These are phyloP conservation scores for Fraxinus sp. DNA, from an alignment of 305 asterid species.

Conservation along the genomic window DNA sequence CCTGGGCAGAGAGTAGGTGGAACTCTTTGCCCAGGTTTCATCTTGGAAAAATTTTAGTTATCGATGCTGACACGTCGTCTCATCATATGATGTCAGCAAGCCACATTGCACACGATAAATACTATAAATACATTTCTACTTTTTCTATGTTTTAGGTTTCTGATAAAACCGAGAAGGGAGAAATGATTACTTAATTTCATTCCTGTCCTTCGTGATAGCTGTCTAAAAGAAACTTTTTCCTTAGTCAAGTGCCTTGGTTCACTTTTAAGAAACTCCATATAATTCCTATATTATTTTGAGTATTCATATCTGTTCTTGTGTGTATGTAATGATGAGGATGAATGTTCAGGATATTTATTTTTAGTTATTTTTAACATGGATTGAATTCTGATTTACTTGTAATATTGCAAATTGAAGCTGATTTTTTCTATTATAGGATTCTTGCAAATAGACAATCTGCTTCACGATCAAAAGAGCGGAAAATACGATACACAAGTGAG, in stretches of 20 bases:
- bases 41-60: not conserved
- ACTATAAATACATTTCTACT: not conserved
- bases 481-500: slow-evolving; percentile 71
- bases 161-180: not conserved
- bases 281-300: not conserved
- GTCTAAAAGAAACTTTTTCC: slow-evolving; percentile 6
- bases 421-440: slow-evolving; percentile 48
- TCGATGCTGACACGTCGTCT: not conserved
- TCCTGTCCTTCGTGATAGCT: not conserved
- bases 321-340: not conserved
- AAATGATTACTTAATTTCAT: not conserved
- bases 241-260: not conserved
- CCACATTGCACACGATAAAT: not conserved
- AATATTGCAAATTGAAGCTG: slow-evolving; percentile 17
- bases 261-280: not conserved
- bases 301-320: not conserved
- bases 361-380: not conserved
- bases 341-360: not conserved
- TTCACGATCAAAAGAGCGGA: slow-evolving; percentile 90
- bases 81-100: not conserved
- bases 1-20: not conserved
- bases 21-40: not conserved
- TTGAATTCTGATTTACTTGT: not conserved
- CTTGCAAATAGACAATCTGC: slow-evolving; percentile 98
- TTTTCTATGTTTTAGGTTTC: not conserved